Percentiles rank a stretch among this genome's conserved stretches.
Conservation (phyloP, 768 basidiomycete species). For the Steccherinum ochraceum region DNA sequence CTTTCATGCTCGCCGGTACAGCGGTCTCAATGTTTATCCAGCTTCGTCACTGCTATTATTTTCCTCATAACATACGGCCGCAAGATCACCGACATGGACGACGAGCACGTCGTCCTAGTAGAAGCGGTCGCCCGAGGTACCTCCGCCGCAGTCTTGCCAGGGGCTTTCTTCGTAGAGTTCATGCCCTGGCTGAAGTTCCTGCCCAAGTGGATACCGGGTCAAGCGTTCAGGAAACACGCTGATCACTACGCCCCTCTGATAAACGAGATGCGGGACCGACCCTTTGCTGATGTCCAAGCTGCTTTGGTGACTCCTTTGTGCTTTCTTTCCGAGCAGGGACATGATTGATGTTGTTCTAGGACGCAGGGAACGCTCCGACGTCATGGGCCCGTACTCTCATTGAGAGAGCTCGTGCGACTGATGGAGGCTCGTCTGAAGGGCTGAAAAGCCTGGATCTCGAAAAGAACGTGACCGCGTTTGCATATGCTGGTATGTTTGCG, state of each 20-base stretch:
- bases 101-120: background rate
- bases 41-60: constrained; percentile 3
- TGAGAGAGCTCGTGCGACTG: too few species aligned
- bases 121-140: background rate
- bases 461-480: background rate
- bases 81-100: background rate
- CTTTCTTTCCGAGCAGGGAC: too few species aligned
- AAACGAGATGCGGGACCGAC: constrained; percentile 1
- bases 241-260: background rate
- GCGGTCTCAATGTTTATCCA: too few species aligned
- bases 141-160: background rate
- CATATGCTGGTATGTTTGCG: constrained; percentile 6
- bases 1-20: too few species aligned
- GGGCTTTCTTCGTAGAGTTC: constrained; percentile 4
- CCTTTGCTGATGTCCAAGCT: constrained; percentile 1
- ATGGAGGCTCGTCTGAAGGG: too few species aligned
- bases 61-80: constrained; percentile 6
- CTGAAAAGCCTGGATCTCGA: background rate
- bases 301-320: background rate
- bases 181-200: constrained; percentile 1
- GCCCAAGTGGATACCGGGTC: constrained; percentile 3
- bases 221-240: background rate
- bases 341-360: background rate
- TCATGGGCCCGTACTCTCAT: too few species aligned
- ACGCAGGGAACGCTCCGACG: too few species aligned